Conservation (phyloP, 192 early-diverging fungal genomes). For the Coemansia sp. region DNA sequence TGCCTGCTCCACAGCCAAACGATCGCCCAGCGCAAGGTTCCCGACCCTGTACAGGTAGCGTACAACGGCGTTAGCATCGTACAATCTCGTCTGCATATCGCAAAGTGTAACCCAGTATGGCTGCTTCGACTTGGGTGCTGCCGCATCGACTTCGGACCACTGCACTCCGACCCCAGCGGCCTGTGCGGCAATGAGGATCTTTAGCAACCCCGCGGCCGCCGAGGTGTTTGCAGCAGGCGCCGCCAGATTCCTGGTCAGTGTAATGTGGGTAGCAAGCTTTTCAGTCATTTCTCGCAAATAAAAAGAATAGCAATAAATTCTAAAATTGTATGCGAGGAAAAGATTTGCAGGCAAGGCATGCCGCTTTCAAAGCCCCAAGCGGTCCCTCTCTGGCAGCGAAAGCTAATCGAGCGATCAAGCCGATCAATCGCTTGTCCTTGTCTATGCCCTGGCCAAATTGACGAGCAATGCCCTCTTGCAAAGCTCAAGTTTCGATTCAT, state of each 20-base stretch:
- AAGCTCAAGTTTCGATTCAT: not conserved
- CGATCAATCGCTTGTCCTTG: no score
- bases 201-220: constrained; percentile 49
- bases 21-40: constrained; percentile 23
- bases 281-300: constrained; percentile 5
- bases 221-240: constrained; percentile 44
- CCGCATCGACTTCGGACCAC: constrained; percentile 6
- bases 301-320: no score
- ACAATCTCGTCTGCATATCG: constrained; percentile 28
- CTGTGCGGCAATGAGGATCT: constrained; percentile 42
- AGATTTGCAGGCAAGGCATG: no score
- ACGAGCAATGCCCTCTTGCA: no score
- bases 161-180: constrained; percentile 29
- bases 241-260: constrained; percentile 28
- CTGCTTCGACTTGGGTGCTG: constrained; percentile 37
- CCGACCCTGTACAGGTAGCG: constrained; percentile 36
- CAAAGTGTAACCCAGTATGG: constrained; percentile 26
- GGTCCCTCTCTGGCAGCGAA: no score
- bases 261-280: constrained; percentile 9
- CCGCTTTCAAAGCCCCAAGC: no score
- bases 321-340: no score
- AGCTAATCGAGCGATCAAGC: no score
- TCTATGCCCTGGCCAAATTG: no score
- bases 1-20: constrained; percentile 35
- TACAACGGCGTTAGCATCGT: constrained; percentile 51